Evolutionary conservation across 208 protist genomes (phyloP).

Genomic region (Acanthamoeba divionensis): DNA sequence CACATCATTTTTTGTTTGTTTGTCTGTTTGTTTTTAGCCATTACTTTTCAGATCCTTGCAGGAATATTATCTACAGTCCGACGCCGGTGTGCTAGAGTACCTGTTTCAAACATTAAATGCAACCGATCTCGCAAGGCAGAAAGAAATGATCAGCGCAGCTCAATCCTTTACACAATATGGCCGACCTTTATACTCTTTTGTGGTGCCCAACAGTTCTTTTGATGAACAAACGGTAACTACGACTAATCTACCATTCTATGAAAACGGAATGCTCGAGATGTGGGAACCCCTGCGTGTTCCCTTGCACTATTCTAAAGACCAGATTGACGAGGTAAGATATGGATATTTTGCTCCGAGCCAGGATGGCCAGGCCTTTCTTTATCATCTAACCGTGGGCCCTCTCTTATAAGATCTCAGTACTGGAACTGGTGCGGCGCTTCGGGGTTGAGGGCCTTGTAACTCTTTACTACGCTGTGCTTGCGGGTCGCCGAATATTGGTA

Average conservation of each 20-base stretch:
- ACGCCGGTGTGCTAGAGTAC: neutral
- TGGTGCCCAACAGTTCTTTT: neutral
- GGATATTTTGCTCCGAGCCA: no score
- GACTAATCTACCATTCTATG: no score
- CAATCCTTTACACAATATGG: slow-evolving; percentile 19
- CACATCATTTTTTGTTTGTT: neutral
- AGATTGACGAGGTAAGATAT: slow-evolving; percentile 21
- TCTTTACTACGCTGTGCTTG: slow-evolving; percentile 24
- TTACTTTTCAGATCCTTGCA: slow-evolving; percentile 31
- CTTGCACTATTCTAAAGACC: slow-evolving; percentile 18
- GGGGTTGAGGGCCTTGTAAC: neutral
- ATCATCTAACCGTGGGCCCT: neutral
- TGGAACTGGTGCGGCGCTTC: neutral
- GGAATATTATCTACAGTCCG: slow-evolving; percentile 38
- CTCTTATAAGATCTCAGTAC: neutral
- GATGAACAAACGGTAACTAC: no score
- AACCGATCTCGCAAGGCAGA: slow-evolving; percentile 15
- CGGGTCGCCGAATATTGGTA: neutral
- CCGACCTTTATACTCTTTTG: slow-evolving; percentile 40
- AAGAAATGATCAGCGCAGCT: slow-evolving; percentile 5
- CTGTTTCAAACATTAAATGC: neutral
- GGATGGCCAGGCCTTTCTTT: neutral
- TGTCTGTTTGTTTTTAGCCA: neutral
- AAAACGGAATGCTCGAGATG: no score
- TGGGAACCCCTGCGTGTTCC: slow-evolving; percentile 11